phyloP scores from a whole-genome alignment of 306 rosid species.

The Lathyrus sativus region DNA sequence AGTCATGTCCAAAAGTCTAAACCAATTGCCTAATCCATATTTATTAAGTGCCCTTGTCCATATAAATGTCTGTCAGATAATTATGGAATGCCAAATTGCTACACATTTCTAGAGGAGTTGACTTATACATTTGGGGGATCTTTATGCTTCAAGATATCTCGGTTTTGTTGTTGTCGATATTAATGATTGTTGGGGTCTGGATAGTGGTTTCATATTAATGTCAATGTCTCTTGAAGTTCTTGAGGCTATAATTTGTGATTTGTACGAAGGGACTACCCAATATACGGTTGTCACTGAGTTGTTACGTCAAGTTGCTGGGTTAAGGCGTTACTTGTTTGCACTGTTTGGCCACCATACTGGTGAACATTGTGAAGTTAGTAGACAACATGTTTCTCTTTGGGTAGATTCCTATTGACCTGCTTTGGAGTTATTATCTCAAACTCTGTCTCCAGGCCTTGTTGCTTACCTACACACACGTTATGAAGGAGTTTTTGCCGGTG shows the following conservation, averaged over 20 bases:
- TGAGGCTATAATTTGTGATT: constrained; percentile 98
- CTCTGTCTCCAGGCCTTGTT: constrained; percentile 97
- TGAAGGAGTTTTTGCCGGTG: constrained; percentile 70
- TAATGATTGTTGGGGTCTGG: too few relatives aligned
- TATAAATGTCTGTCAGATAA: too few relatives aligned
- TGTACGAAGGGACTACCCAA: constrained; percentile 94
- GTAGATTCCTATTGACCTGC: constrained; percentile 98
- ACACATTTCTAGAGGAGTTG: too few relatives aligned
- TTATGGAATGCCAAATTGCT: too few relatives aligned
- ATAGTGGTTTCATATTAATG: constrained; percentile 38
- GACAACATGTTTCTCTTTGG: constrained; percentile 98
- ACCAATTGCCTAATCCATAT: too few relatives aligned
- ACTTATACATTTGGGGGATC: too few relatives aligned
- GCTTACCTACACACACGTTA: constrained; percentile 93
- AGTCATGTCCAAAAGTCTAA: too few relatives aligned
- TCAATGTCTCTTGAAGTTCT: constrained; percentile 96
- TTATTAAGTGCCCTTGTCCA: too few relatives aligned
- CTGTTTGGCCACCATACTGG: constrained; percentile 95
- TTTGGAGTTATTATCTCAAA: constrained; percentile 81
- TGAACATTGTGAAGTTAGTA: constrained; percentile 92
- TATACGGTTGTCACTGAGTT: constrained; percentile 88
- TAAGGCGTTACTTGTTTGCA: constrained; percentile 94
- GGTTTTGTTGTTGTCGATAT: too few relatives aligned
- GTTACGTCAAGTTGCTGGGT: constrained; percentile 96
- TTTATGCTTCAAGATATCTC: too few relatives aligned